Evolutionary conservation across 2,329 filamentous ascomycete species (phyloP).

Genomic region (Aspergillus brunneoviolaceus): DNA sequence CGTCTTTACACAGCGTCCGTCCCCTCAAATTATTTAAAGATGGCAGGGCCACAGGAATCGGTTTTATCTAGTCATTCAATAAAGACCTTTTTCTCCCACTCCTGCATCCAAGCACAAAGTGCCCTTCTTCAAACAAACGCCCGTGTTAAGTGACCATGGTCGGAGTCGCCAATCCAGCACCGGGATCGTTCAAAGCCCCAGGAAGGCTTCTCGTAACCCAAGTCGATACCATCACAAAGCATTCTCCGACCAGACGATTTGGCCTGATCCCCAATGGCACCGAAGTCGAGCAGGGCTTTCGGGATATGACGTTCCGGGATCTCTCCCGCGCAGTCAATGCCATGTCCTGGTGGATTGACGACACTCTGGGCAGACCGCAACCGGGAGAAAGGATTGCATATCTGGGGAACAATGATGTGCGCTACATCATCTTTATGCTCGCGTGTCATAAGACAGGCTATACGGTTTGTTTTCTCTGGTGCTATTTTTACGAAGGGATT

Average conservation of each 20-base stretch:
- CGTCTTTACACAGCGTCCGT: too few relatives aligned
- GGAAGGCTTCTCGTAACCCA: background rate
- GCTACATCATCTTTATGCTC: constrained; percentile 23
- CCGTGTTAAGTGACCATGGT: too few relatives aligned
- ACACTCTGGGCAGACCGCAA: too few relatives aligned
- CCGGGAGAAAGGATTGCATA: constrained; percentile 21
- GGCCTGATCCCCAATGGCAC: constrained; percentile 3
- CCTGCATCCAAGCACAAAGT: constrained; percentile 38
- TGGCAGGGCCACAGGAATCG: too few relatives aligned
- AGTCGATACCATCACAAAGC: background rate
- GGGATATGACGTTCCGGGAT: constrained; percentile 17
- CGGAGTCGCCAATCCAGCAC: background rate
- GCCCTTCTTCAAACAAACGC: too few relatives aligned
- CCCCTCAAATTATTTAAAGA: too few relatives aligned
- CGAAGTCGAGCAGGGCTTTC: constrained; percentile 18
- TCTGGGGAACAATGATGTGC: constrained; percentile 24
- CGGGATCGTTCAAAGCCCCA: background rate
- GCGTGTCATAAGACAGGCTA: constrained; percentile 3
- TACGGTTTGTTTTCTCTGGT: background rate
- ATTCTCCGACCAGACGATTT: background rate
- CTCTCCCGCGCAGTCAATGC: constrained; percentile 20
- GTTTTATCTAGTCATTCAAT: too few relatives aligned
- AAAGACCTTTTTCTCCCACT: constrained; percentile 16
- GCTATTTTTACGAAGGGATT: too few relatives aligned
- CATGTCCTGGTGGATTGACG: constrained; percentile 17